Percentiles rank a stretch among this genome's conserved stretches.
Evolutionary conservation across 2,329 filamentous ascomycete genomes (phyloP).

Genomic region (Knufia fluminis): DNA sequence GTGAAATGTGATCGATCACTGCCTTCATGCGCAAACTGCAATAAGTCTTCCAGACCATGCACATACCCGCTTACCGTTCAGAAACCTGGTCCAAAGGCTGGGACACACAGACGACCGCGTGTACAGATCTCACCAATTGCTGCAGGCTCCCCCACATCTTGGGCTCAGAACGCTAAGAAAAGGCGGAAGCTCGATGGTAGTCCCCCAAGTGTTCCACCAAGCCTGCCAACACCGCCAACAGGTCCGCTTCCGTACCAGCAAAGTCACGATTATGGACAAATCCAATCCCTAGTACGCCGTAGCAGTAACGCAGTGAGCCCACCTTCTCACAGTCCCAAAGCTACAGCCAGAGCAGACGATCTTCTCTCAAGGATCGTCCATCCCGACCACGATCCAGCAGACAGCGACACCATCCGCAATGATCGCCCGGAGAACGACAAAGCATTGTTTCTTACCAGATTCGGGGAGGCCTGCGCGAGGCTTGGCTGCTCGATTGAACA

Average conservation of each 20-base stretch:
- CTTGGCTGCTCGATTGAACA: not conserved
- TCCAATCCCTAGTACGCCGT: not conserved
- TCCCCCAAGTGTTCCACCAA: conserved; percentile 8
- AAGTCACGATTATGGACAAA: conserved; percentile 1
- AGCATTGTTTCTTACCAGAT: not conserved
- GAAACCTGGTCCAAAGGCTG: conserved; percentile 19
- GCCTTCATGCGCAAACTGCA: not conserved
- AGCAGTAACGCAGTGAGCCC: not conserved
- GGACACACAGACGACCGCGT: conserved; percentile 15
- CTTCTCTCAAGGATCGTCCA: not conserved
- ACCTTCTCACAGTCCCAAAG: not conserved
- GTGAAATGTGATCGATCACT: conserved; percentile 1
- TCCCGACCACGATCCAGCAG: not conserved
- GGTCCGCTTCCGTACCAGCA: conserved; percentile 13
- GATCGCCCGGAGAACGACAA: not conserved
- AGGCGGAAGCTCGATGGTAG: conserved; percentile 5
- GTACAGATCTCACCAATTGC: not conserved
- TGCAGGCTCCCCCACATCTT: not conserved
- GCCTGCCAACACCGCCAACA: conserved; percentile 19
- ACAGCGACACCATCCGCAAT: not conserved
- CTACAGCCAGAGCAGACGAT: conserved; percentile 1
- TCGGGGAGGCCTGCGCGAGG: conserved; percentile 7
- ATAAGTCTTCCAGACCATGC: conserved; percentile 10
- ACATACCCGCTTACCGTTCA: conserved; percentile 10
- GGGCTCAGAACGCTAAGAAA: not conserved